phyloP scores from a whole-genome alignment of 139 green algal species.

The Chlorella sp. region DNA sequence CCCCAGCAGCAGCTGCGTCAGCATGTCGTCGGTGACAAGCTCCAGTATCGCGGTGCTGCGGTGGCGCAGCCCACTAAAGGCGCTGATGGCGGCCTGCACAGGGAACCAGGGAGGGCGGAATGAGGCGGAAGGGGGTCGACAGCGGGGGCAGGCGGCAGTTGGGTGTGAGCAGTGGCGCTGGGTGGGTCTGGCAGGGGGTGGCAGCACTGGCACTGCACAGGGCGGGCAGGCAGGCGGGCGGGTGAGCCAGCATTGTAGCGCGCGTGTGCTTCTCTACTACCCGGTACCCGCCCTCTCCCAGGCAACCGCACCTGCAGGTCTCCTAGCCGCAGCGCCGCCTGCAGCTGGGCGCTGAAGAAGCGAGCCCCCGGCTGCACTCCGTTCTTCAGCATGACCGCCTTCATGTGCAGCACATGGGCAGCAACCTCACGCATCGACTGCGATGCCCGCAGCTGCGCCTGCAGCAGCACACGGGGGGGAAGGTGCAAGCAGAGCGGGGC shows the following conservation, averaged over 20 bases:
- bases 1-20: constrained; percentile 10
- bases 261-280: neutral
- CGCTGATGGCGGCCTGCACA: neutral
- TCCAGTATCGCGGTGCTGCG: neutral
- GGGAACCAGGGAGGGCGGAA: neutral
- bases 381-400: neutral
- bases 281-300: neutral
- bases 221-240: neutral
- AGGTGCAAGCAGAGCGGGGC: no score
- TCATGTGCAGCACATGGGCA: constrained; percentile 8
- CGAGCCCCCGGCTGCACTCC: neutral
- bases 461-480: neutral
- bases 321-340: constrained; percentile 7
- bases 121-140: neutral
- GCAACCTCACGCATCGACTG: neutral
- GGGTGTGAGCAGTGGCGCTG: no score
- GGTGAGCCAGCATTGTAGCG: neutral
- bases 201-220: neutral
- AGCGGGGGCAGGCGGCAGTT: neutral
- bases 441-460: neutral
- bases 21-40: neutral
- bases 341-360: neutral
- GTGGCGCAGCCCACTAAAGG: neutral
- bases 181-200: neutral
- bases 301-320: neutral